Conservation (phyloP, 164 flowering plant species). For the Houttuynia cordata region DNA sequence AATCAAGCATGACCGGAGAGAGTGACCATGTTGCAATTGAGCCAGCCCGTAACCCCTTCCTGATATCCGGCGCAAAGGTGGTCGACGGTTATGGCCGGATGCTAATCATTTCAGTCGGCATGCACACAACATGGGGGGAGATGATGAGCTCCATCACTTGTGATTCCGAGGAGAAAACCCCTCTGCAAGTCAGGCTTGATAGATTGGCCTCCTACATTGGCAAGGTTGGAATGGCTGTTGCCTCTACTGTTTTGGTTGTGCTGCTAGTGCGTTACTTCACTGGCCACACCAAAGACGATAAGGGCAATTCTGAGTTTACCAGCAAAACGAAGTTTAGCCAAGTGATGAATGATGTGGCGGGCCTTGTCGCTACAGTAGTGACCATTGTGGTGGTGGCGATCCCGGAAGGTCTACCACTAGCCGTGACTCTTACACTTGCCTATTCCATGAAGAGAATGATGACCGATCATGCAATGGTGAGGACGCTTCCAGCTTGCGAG, state of each 20-base stretch:
- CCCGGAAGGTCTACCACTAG: constrained; percentile 42
- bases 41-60: constrained; percentile 22
- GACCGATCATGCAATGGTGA: constrained; percentile 21
- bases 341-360: constrained; percentile 46
- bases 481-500: constrained; percentile 61
- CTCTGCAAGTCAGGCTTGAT: constrained; percentile 15
- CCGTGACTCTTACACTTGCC: constrained; percentile 28
- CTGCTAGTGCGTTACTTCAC: constrained; percentile 52
- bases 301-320: constrained; percentile 35
- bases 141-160: constrained; percentile 25
- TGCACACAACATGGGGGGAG: constrained; percentile 32
- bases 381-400: constrained; percentile 31
- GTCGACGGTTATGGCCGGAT: constrained; percentile 33
- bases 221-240: constrained; percentile 21
- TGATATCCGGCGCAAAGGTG: constrained; percentile 34
- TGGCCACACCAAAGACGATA: constrained; percentile 41
- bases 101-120: constrained; percentile 29
- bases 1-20: constrained; percentile 37
- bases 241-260: constrained; percentile 20
- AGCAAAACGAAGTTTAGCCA: constrained; percentile 45
- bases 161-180: constrained; percentile 21
- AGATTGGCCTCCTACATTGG: constrained; percentile 22
- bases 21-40: constrained; percentile 38
- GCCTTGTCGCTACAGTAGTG: constrained; percentile 5
- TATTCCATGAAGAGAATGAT: constrained; percentile 28